phyloP scores from a whole-genome alignment of 345 rosid genomes.

The Salix arbutifolia region DNA sequence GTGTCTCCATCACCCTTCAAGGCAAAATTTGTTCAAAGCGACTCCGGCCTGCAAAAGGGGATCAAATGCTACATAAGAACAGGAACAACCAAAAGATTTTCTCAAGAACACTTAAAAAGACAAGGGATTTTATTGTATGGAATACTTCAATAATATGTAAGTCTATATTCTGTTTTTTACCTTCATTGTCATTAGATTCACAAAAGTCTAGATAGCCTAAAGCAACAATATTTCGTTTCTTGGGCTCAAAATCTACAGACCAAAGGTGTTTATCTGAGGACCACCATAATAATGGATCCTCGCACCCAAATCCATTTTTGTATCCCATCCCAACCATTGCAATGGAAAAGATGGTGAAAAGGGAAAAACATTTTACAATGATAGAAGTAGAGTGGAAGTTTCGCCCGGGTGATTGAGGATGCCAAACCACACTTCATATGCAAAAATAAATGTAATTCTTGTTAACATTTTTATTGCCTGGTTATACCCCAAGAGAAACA shows the following conservation, averaged over 20 bases:
- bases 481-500: constrained; percentile 7
- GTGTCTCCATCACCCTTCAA: constrained; percentile 69
- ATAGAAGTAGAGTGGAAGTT: background rate
- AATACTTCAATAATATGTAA: constrained; percentile 22
- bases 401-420: constrained; percentile 25
- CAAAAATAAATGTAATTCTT: constrained; percentile 11
- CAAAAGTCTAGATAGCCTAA: constrained; percentile 11
- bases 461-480: constrained; percentile 11
- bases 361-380: constrained; percentile 1
- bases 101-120: constrained; percentile 13
- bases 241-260: constrained; percentile 18
- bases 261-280: constrained; percentile 24
- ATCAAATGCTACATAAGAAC: constrained; percentile 36
- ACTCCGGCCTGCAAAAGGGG: constrained; percentile 60
- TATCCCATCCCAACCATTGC: constrained; percentile 6
- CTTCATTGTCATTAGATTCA: constrained; percentile 23
- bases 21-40: constrained; percentile 45
- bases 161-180: constrained; percentile 11
- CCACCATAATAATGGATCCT: constrained; percentile 31
- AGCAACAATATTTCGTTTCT: constrained; percentile 27
- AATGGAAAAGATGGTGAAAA: constrained; percentile 13
- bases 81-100: constrained; percentile 20
- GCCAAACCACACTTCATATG: constrained; percentile 12
- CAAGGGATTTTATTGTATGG: constrained; percentile 13
- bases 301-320: constrained; percentile 20